These are phyloP conservation scores for Pseudoperonospora humuli DNA, from an alignment of 352 stramenopile species.

Conservation along the genomic window DNA sequence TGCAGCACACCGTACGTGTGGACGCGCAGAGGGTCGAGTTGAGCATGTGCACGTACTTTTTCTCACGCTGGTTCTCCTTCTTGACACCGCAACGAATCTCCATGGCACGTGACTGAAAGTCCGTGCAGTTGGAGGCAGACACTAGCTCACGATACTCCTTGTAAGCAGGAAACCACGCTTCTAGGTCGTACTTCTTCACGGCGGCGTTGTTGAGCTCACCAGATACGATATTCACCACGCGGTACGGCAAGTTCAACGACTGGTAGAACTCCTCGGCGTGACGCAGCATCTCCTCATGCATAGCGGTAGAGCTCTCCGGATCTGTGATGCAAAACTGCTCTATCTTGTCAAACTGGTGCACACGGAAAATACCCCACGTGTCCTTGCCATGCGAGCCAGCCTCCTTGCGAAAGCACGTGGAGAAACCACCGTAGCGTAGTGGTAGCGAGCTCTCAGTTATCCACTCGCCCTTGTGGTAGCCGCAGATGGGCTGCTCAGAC, in stretches of 20 bases:
- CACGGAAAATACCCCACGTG: slow-evolving; percentile 99
- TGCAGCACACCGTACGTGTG: slow-evolving; percentile 97
- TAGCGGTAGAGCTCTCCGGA: slow-evolving; percentile 87
- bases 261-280: slow-evolving; percentile 98
- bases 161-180: slow-evolving; percentile 99
- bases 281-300: slow-evolving; percentile 91
- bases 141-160: slow-evolving; percentile 98
- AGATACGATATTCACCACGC: slow-evolving; percentile 98
- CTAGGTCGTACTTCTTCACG: slow-evolving; percentile 99
- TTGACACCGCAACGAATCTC: slow-evolving; percentile 95
- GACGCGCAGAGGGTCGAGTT: slow-evolving; percentile 98
- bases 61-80: slow-evolving; percentile 91
- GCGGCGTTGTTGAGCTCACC: slow-evolving; percentile 97
- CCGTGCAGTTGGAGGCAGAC: slow-evolving; percentile 98
- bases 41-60: slow-evolving; percentile 99
- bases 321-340: slow-evolving; percentile 98
- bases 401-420: slow-evolving; percentile 99
- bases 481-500: slow-evolving; percentile 98
- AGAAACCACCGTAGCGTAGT: slow-evolving; percentile 92
- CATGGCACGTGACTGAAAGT: slow-evolving; percentile 96
- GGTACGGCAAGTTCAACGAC: slow-evolving; percentile 96
- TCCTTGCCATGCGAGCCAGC: slow-evolving; percentile 97
- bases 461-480: slow-evolving; percentile 93
- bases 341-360: slow-evolving; percentile 99
- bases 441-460: slow-evolving; percentile 79